Percentiles rank a stretch among this genome's conserved stretches.
Conservation (phyloP, 768 basidiomycete genomes). For the Agaricus bisporus region DNA sequence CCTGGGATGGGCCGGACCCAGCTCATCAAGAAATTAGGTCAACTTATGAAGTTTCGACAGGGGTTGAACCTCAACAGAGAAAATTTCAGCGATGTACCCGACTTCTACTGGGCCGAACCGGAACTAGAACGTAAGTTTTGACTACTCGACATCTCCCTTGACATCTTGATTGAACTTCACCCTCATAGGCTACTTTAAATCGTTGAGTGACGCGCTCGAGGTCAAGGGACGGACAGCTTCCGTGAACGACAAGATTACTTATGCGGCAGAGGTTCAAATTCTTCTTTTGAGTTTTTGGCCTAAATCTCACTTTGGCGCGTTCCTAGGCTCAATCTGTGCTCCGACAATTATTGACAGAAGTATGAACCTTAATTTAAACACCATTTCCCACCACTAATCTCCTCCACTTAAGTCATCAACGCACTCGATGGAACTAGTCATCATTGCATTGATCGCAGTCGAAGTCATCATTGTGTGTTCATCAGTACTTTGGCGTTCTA, state of each 20-base stretch:
- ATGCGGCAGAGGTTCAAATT: constrained; percentile 56
- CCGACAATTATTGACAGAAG: constrained; percentile 85
- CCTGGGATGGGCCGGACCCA: constrained; percentile 76
- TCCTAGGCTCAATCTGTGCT: constrained; percentile 71
- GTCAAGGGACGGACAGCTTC: constrained; percentile 74
- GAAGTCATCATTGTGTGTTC: constrained; percentile 83
- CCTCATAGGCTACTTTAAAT: constrained; percentile 69
- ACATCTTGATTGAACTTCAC: background rate
- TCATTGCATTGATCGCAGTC: constrained; percentile 90
- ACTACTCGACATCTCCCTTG: background rate
- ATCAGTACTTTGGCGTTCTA: background rate
- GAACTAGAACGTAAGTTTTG: constrained; percentile 68
- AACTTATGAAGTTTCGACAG: constrained; percentile 88
- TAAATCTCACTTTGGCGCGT: background rate
- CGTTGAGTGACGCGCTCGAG: constrained; percentile 80
- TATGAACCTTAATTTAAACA: constrained; percentile 17
- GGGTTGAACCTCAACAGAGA: constrained; percentile 85
- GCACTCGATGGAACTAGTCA: constrained; percentile 93
- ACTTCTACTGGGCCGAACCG: constrained; percentile 94
- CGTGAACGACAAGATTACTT: constrained; percentile 90
- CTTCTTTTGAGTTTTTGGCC: background rate
- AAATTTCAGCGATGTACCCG: constrained; percentile 84
- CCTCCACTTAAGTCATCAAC: constrained; percentile 59
- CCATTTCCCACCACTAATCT: background rate
- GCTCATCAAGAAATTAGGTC: constrained; percentile 89